A percentile compares a stretch with the other conserved stretches of the same genome.
These are phyloP conservation scores for Rhizopogon vesiculosus DNA, from an alignment of 768 basidiomycete genomes.

Conservation along the genomic window DNA sequence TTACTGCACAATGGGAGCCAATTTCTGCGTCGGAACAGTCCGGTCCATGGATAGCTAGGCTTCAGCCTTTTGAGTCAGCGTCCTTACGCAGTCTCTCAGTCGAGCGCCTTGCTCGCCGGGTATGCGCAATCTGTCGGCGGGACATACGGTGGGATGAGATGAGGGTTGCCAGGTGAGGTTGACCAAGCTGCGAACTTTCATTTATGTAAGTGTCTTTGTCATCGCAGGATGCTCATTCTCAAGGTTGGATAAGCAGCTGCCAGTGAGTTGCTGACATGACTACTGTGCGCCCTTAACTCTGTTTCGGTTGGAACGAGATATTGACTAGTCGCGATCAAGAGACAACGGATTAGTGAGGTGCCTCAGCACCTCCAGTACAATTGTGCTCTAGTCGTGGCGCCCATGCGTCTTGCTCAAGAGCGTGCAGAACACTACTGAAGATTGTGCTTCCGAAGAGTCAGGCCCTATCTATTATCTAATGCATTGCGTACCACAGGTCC, in stretches of 20 bases:
- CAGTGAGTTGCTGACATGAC: too few species aligned
- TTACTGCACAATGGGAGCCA: neutral
- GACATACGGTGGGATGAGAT: neutral
- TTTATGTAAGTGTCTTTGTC: constrained; percentile 4
- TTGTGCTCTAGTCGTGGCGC: neutral
- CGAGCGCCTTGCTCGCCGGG: neutral
- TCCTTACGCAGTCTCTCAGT: neutral
- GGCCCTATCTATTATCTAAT: too few species aligned
- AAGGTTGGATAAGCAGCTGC: neutral
- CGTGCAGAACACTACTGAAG: neutral
- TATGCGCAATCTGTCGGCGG: neutral
- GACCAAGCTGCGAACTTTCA: neutral
- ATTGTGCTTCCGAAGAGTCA: neutral
- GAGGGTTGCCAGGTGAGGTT: neutral
- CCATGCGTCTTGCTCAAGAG: too few species aligned
- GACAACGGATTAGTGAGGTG: neutral
- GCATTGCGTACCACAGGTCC: neutral
- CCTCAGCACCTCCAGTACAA: neutral
- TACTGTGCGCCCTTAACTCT: neutral
- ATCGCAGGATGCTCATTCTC: neutral
- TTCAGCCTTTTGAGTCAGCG: neutral
- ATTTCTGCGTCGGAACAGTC: neutral
- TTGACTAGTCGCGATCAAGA: neutral
- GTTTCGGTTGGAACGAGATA: neutral
- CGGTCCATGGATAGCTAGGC: neutral